Base-by-base conservation (phyloP, 2,329 filamentous ascomycete species). In the Trichothecium sympodiale region DNA sequence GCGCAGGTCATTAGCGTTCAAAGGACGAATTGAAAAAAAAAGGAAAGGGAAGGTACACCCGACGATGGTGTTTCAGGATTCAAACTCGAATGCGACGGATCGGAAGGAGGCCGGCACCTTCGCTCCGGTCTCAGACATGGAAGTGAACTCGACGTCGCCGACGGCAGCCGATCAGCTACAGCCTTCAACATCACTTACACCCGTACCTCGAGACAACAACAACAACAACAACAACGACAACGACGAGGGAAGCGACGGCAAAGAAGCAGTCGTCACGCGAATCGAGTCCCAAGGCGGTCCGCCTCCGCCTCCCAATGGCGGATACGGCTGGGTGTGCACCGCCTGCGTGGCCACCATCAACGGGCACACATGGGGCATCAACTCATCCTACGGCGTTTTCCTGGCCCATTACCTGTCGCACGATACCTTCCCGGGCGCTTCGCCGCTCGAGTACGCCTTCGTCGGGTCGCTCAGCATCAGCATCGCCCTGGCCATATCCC, bases 391-490 rank as follows among this genome's bases (percentile, higher is more conserved):
- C 37, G 45, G 46, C 16, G 64, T 73, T 16, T 73, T 73, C 43
- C 57, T 72, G 2, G 68, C 68, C 5, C 63, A 70, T 47, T 69
- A 70, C 38, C 58, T 71, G 15, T 61, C 66, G 30, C 67, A 67
- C 25, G 62, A 74, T 36, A 61, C 65, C 29, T 83, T 80, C 43
- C 65, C 72, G 0, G 69, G 67, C 13, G 69, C 78, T 5, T 74
- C 70, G 0, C 57, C 69, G 2, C 65, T 85, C 3, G 65, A 75
- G 8, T 86, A 77, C 54, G 81, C 82, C 31, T 84, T 87, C 48
- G 68, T 87, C 16, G 82, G 82, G 25, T 39, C 39, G 10, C 44
- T 54, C 3, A 51, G 45, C 41, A 38, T 47, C 17, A 41, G 37
- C 26, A 39, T 46, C 31, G 77, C 78, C 2, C 62, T 86, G 38